Conservation (phyloP, 2,329 filamentous ascomycete species). For the Penicillium sumatraense region DNA sequence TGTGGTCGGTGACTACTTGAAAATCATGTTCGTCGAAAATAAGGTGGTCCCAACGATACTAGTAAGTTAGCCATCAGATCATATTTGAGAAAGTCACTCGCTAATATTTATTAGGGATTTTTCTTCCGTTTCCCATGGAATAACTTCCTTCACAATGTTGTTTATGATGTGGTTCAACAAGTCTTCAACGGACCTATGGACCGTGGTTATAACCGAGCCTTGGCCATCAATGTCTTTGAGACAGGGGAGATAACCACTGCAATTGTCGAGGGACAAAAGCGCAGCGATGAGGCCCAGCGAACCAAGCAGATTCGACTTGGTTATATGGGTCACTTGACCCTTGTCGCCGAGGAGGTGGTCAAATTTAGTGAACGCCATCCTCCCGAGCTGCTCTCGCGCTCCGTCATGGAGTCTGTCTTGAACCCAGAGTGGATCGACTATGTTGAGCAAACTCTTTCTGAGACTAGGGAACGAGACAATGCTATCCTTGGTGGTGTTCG, state of each 20-base stretch:
- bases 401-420: slow-evolving; percentile 85
- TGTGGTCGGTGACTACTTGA: slow-evolving; percentile 91
- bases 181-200: slow-evolving; percentile 99
- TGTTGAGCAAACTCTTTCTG: slow-evolving; percentile 88
- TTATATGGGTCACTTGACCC: slow-evolving; percentile 96
- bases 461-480: slow-evolving; percentile 94
- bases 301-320: slow-evolving; percentile 88
- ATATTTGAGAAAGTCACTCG: no score
- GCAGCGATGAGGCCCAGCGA: slow-evolving; percentile 82
- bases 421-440: slow-evolving; percentile 92
- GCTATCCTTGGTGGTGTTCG: slow-evolving; percentile 96
- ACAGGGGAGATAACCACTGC: slow-evolving; percentile 85
- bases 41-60: slow-evolving; percentile 93
- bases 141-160: slow-evolving; percentile 98
- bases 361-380: slow-evolving; percentile 97
- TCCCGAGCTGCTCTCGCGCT: slow-evolving; percentile 80
- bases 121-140: slow-evolving; percentile 99
- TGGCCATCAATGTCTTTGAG: slow-evolving; percentile 93
- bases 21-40: slow-evolving; percentile 95
- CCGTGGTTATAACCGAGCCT: slow-evolving; percentile 84
- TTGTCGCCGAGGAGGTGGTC: slow-evolving; percentile 97
- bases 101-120: no score
- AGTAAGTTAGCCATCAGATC: no score
- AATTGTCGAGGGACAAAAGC: slow-evolving; percentile 87
- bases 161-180: slow-evolving; percentile 98